Conservation (phyloP, 768 basidiomycete genomes). For the Leccinellum albellum region DNA sequence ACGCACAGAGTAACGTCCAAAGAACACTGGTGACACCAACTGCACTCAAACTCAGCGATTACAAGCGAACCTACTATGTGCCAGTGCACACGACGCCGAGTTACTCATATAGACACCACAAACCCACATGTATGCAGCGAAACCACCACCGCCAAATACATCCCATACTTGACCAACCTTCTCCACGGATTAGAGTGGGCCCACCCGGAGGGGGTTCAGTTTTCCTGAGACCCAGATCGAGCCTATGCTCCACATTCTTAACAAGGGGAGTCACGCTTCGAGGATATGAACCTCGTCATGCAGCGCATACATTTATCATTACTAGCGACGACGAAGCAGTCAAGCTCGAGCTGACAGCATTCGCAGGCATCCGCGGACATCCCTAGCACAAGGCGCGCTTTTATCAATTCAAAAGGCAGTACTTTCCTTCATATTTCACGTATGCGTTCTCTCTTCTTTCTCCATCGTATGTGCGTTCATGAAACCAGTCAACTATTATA, state of each 20-base stretch:
- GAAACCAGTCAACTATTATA: background rate
- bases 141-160: too few relatives aligned
- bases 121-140: too few relatives aligned
- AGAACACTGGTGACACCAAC: too few relatives aligned
- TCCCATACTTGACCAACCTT: too few relatives aligned
- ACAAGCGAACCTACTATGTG: too few relatives aligned
- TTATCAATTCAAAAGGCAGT: background rate
- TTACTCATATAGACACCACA: too few relatives aligned
- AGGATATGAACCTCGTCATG: background rate
- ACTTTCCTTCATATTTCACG: slow-evolving; percentile 10
- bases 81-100: too few relatives aligned
- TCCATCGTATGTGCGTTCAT: background rate
- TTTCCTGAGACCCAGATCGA: slow-evolving; percentile 3
- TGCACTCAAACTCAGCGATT: too few relatives aligned
- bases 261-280: slow-evolving; percentile 12
- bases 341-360: slow-evolving; percentile 9
- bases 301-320: background rate
- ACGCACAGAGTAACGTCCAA: too few relatives aligned
- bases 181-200: too few relatives aligned
- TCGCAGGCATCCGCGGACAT: slow-evolving; percentile 14
- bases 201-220: slow-evolving; percentile 8
- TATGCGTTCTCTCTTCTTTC: background rate
- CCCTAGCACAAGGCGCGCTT: slow-evolving; percentile 12
- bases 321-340: slow-evolving; percentile 4
- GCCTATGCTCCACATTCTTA: slow-evolving; percentile 8